Base-by-base conservation (phyloP, 208 protist genomes). In the Trypanosoma cruzi region DNA sequence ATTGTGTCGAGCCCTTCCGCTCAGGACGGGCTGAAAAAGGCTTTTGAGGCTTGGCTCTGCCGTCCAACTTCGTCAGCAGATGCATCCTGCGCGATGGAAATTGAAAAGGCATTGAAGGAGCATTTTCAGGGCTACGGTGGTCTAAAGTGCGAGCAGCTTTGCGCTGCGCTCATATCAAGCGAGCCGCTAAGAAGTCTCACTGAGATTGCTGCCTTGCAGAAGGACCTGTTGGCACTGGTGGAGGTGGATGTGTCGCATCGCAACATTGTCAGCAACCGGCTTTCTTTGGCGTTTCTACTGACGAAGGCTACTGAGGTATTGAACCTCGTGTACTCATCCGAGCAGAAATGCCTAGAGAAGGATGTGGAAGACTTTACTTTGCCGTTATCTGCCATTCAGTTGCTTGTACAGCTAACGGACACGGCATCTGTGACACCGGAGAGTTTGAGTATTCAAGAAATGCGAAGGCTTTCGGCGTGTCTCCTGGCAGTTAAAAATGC, bases 81-180 rank as follows among this genome's bases (percentile, higher is more conserved):
- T 4, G 28, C 36, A 5, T 29, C 42, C 49, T 61, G 40, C n/a
- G 34, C 56, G 20, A 20, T 57, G 24, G 68, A 71, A 49, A 54
- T 75, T 62, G 46, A 76, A 52, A 58, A 48, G 28, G 31, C 31
- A 40, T 49, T 81, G 31, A 67, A 57, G 22, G 63, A 71, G 52
- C 32, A 71, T 18, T 81, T 71, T 63, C 10, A 34, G 10, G 77
- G 32, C 11, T 81, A 73, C 63, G 77, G 77, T 54, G 31, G 28
- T 2, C 29, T 44, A 31, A 64, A 44, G 26, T 72, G 71, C 46
- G 57, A 70, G 48, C 26, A 62, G n/a, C 46, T 59, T 2, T 81
- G 71, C 48, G 63, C n/a, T 22, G 36, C 36, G 10, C 56, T 81
- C 13, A 44, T 77, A 44, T 58, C 77, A 18, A 57, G 32, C 11